Percentiles rank a stretch among this genome's conserved stretches.
These are phyloP conservation scores for Penicillium maclennaniae DNA, from an alignment of 495 filamentous ascomycete species.

Conservation along the genomic window DNA sequence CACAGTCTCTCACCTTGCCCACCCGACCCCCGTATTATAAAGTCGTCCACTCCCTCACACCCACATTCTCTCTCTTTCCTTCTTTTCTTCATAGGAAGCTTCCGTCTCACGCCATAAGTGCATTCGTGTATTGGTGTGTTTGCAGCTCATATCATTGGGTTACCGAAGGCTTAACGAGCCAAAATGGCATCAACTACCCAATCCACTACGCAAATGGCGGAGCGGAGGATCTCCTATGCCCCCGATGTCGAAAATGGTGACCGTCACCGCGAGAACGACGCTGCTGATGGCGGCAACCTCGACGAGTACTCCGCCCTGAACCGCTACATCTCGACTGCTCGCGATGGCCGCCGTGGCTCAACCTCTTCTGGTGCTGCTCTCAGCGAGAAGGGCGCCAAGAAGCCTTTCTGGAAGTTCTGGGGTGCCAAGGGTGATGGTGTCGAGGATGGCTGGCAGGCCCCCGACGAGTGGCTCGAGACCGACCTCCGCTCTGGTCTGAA, in stretches of 20 bases:
- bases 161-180: slow-evolving; percentile 43
- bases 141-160: slow-evolving; percentile 44
- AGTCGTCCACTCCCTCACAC: slow-evolving; percentile 28
- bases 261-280: slow-evolving; percentile 33
- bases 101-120: slow-evolving; percentile 46
- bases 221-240: slow-evolving; percentile 54
- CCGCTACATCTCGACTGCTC: slow-evolving; percentile 65
- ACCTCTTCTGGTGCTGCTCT: slow-evolving; percentile 48
- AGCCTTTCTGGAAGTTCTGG: slow-evolving; percentile 58
- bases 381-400: slow-evolving; percentile 43
- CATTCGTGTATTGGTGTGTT: slow-evolving; percentile 34
- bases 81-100: slow-evolving; percentile 35
- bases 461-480: slow-evolving; percentile 70
- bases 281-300: slow-evolving; percentile 29
- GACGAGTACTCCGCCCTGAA: slow-evolving; percentile 56
- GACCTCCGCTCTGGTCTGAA: slow-evolving; percentile 63
- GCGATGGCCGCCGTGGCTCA: slow-evolving; percentile 54
- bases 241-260: slow-evolving; percentile 50
- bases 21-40: slow-evolving; percentile 32
- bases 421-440: slow-evolving; percentile 31
- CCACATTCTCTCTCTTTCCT: slow-evolving; percentile 21
- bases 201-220: slow-evolving; percentile 33
- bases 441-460: slow-evolving; percentile 50
- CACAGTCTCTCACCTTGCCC: slow-evolving; percentile 24
- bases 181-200: slow-evolving; percentile 34